Evolutionary conservation across 163 green algal species (phyloP).

Genomic region (Scenedesmus sp.): DNA sequence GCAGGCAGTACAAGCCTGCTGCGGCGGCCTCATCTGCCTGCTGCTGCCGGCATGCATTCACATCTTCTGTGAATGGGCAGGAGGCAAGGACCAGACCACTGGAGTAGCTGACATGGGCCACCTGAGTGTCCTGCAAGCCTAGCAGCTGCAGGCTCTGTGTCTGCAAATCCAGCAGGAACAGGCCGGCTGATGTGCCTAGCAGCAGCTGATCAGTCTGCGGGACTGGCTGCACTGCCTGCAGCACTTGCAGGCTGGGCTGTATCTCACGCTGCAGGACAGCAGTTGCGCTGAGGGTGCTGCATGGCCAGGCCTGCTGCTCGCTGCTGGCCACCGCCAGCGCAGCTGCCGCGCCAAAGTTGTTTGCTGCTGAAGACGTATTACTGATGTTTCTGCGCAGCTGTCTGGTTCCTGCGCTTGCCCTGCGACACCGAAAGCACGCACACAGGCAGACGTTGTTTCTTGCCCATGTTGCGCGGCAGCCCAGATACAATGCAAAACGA

Average conservation of each 20-base stretch:
- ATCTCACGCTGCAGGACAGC: background rate
- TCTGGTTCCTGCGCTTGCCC: background rate
- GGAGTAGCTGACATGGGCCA: constrained; percentile 15
- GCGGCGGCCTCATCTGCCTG: background rate
- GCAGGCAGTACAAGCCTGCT: constrained; percentile 35
- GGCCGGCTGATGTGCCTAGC: constrained; percentile 33
- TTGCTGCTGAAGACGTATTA: background rate
- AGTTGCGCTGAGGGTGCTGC: background rate
- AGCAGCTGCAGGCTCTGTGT: constrained; percentile 28
- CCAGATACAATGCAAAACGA: background rate
- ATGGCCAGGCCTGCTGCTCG: constrained; percentile 4
- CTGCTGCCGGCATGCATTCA: background rate
- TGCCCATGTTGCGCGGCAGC: background rate
- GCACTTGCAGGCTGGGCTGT: background rate
- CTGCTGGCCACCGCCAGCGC: background rate
- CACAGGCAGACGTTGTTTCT: background rate
- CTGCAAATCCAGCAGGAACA: constrained; percentile 32
- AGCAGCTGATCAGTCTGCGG: constrained; percentile 27
- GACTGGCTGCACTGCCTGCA: background rate
- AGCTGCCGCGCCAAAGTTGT: background rate
- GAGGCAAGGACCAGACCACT: background rate
- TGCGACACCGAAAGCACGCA: background rate
- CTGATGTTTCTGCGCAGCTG: background rate
- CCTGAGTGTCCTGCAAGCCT: background rate
- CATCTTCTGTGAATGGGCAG: constrained; percentile 5